Evolutionary conservation across 495 filamentous ascomycete genomes (phyloP).

Genomic region (Aspergillus coremiiformis): DNA sequence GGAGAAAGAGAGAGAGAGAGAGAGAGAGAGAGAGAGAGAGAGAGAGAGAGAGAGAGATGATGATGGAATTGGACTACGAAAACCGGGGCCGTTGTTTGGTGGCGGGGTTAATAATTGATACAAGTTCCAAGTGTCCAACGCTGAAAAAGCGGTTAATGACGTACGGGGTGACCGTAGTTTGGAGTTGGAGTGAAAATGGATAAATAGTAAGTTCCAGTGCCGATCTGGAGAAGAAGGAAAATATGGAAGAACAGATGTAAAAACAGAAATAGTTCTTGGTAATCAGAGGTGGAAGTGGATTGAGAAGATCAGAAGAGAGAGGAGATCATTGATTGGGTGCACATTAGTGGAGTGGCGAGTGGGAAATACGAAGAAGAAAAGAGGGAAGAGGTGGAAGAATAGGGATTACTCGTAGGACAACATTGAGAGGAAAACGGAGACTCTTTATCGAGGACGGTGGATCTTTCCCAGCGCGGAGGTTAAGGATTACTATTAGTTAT

Average conservation of each 20-base stretch:
- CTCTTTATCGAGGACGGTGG: slow-evolving; percentile 14
- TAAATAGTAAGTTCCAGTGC: neutral
- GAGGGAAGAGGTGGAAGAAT: neutral
- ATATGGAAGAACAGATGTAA: neutral
- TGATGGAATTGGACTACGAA: slow-evolving; percentile 11
- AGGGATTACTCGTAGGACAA: neutral
- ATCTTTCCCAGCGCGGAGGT: slow-evolving; percentile 4
- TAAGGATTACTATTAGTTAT: slow-evolving; percentile 1
- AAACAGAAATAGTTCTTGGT: slow-evolving; percentile 5
- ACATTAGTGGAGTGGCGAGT: slow-evolving; percentile 4
- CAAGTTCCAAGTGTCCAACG: slow-evolving; percentile 10
- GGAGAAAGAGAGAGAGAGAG: slow-evolving; percentile 1
- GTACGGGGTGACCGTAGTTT: slow-evolving; percentile 19
- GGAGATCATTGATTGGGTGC: slow-evolving; percentile 20
- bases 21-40: neutral
- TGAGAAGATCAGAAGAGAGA: slow-evolving; percentile 8
- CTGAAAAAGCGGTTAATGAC: slow-evolving; percentile 31
- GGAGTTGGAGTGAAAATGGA: slow-evolving; percentile 1
- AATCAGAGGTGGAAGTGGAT: slow-evolving; percentile 6
- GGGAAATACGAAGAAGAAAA: neutral
- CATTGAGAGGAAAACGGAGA: slow-evolving; percentile 1
- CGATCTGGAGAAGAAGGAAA: neutral
- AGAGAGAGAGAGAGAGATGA: slow-evolving; percentile 8
- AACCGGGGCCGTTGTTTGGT: slow-evolving; percentile 7
- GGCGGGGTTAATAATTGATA: slow-evolving; percentile 11